phyloP scores from a whole-genome alignment of 768 basidiomycete genomes.

The Xerocomus brunneocitrinus region DNA sequence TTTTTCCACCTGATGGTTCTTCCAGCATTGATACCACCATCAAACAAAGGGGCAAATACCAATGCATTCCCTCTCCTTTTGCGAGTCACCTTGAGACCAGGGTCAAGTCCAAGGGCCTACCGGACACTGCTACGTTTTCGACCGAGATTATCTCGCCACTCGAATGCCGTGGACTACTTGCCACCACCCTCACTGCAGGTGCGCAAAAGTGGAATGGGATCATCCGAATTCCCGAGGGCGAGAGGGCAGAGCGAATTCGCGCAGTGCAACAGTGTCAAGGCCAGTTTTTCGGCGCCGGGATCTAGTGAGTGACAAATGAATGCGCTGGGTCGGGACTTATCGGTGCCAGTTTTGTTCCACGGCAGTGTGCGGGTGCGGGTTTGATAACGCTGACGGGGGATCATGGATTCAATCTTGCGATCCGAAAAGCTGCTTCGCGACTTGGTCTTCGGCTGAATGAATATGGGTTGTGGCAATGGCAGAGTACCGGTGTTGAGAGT shows the following conservation, averaged over 20 bases:
- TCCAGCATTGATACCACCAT: constrained; percentile 15
- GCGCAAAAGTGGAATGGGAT: constrained; percentile 49
- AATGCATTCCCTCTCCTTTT: constrained; percentile 16
- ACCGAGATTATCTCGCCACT: constrained; percentile 41
- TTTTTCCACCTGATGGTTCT: constrained; percentile 15
- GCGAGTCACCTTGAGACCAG: constrained; percentile 8
- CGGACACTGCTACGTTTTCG: constrained; percentile 27
- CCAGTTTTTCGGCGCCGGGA: constrained; percentile 34
- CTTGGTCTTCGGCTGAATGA: constrained; percentile 52
- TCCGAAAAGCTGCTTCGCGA: constrained; percentile 40
- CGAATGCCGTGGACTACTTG: constrained; percentile 42
- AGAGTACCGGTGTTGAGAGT: constrained; percentile 2
- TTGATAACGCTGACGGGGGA: constrained; percentile 57
- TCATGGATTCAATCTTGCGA: constrained; percentile 38
- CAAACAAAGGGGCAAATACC: constrained; percentile 5
- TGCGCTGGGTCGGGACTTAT: neutral
- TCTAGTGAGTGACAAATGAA: constrained; percentile 21
- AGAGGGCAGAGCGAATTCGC: constrained; percentile 20
- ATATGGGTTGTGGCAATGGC: constrained; percentile 64
- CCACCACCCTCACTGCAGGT: constrained; percentile 30
- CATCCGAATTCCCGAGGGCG: constrained; percentile 40
- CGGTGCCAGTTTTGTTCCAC: constrained; percentile 18
- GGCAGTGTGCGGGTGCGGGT: constrained; percentile 41
- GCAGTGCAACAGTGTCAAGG: constrained; percentile 31
- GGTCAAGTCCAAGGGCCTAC: constrained; percentile 2